Base-by-base conservation (phyloP, 495 filamentous ascomycete genomes). In the Daldinia vernicosa region DNA sequence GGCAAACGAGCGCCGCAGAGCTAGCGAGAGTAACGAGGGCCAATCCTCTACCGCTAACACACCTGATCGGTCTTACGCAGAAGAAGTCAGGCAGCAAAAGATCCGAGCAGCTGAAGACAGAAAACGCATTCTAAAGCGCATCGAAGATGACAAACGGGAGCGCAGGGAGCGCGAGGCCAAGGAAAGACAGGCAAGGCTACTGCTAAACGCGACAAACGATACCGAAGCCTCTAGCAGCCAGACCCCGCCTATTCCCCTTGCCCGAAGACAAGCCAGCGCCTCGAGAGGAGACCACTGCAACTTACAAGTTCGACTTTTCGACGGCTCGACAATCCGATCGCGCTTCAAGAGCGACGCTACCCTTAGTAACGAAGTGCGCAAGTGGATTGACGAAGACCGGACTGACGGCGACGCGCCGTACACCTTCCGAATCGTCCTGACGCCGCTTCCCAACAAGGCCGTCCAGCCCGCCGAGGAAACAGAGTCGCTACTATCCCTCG, bases 251-350 rank as follows among this genome's bases (percentile, higher is more conserved):
- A 66, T 71, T 27, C 57, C 53, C 3, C 70, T 71, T 12, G 19
- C 55, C 9, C 53, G 32, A 53, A 43, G 15, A 28, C 58, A 32
- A 51, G 8, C 30, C 62, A 60, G 58, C 43, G 54, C 12, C 12
- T 50, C 59, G 26, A 17, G 26, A 8, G 60, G 65, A 27, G 77
- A 80, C 32, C 79, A 84, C 60, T 91, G 86, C 68, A 87, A 91
- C 12, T 78, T 98, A 6, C 94, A 95, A 72, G 87, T 97, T 43
- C 89, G 95, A 1, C 82, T 97, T 0, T 91, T 97, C 43, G 93
- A 97, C 75, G 95, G 95, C 12, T 88, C 87, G 32, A 93, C 88
- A 14, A 86, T 98, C 53, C 89, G 92, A 32, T 83, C 82, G 27
- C 89, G 85, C 22, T 97, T 98, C 76, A 80, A 85, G 0, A 85